Evolutionary conservation across 1,284 basidiomycete species (phyloP).

Genomic region (Sutorius eximius): DNA sequence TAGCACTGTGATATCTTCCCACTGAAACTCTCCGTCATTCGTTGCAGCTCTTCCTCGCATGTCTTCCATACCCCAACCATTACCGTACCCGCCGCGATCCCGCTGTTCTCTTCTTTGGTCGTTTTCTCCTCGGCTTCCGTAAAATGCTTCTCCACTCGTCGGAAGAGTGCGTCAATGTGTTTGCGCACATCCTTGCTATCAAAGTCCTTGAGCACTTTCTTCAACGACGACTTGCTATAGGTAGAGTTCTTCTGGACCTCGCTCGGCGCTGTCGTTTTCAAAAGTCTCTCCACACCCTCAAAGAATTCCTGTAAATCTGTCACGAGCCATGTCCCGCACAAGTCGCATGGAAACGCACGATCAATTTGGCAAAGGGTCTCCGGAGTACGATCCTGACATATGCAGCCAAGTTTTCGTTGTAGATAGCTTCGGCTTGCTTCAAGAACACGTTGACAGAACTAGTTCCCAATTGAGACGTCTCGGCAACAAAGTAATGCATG

Average conservation of each 20-base stretch:
- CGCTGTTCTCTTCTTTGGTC: slow-evolving; percentile 56
- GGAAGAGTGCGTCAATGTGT: slow-evolving; percentile 81
- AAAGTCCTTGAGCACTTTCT: slow-evolving; percentile 86
- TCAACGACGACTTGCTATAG: slow-evolving; percentile 77
- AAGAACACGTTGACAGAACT: slow-evolving; percentile 70
- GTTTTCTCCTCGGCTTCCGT: slow-evolving; percentile 72
- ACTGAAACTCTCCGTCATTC: slow-evolving; percentile 68
- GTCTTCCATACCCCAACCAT: slow-evolving; percentile 86
- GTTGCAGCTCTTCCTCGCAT: slow-evolving; percentile 78
- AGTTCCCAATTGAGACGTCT: slow-evolving; percentile 70
- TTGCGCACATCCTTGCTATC: slow-evolving; percentile 88
- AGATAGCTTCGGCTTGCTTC: slow-evolving; percentile 77
- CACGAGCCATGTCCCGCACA: slow-evolving; percentile 8
- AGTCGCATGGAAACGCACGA: slow-evolving; percentile 54
- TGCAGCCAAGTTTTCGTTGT: slow-evolving; percentile 82
- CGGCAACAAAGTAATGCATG: slow-evolving; percentile 90
- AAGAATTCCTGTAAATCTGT: slow-evolving; percentile 78
- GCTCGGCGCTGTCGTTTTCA: slow-evolving; percentile 78
- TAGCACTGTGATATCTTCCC: slow-evolving; percentile 78
- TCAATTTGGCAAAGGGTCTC: slow-evolving; percentile 83
- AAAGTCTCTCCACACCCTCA: slow-evolving; percentile 84
- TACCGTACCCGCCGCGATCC: slow-evolving; percentile 64
- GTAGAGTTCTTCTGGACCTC: slow-evolving; percentile 79
- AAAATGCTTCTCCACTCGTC: slow-evolving; percentile 96
- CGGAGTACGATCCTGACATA: slow-evolving; percentile 90